phyloP scores from a whole-genome alignment of 2,329 filamentous ascomycete genomes.

The Tolypocladium capitatum region DNA sequence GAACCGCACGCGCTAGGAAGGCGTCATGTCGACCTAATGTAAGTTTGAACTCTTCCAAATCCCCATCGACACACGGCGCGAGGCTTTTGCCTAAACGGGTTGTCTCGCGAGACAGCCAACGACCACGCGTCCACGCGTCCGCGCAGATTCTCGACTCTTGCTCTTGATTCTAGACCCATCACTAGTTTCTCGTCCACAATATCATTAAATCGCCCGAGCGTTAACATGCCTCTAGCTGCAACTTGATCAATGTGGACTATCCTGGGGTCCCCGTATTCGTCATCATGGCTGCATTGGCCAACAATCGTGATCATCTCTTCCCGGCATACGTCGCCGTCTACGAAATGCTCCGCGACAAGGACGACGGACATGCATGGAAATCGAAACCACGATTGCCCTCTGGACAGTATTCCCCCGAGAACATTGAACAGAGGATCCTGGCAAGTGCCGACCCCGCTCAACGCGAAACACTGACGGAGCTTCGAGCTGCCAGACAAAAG shows the following conservation, averaged over 20 bases:
- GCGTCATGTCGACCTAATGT: background rate
- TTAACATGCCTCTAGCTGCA: background rate
- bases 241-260: background rate
- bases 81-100: too few species aligned
- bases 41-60: background rate
- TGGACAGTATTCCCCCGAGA: background rate
- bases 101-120: background rate
- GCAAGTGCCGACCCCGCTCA: slow-evolving; percentile 1
- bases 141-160: background rate
- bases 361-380: background rate
- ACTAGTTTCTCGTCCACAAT: background rate
- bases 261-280: background rate
- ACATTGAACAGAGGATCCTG: slow-evolving; percentile 3
- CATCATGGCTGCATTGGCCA: background rate
- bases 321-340: background rate
- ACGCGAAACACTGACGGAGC: slow-evolving; percentile 8
- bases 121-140: background rate
- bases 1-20: background rate
- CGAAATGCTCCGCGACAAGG: background rate
- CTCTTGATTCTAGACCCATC: background rate
- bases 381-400: background rate
- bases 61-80: background rate
- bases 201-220: too few species aligned
- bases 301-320: background rate
- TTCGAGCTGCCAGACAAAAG: slow-evolving; percentile 7